Evolutionary conservation across 768 basidiomycete species (phyloP).

Genomic region (Trametes sanguinea): DNA sequence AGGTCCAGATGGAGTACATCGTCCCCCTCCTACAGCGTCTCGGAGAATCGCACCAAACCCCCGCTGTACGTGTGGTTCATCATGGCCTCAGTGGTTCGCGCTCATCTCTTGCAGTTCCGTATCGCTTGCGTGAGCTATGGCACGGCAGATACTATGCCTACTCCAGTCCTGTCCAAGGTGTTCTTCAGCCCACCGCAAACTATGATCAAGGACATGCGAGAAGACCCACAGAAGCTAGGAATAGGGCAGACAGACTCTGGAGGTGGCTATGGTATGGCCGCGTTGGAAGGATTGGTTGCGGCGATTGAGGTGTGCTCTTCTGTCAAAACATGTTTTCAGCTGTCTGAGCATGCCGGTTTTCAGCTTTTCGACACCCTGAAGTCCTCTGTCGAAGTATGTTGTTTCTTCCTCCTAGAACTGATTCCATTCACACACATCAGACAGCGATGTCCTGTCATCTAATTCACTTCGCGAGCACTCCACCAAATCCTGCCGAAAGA

Average conservation of each 20-base stretch:
- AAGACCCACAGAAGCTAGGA: conserved; percentile 51
- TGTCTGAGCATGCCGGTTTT: conserved; percentile 24
- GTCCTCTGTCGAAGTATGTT: conserved; percentile 13
- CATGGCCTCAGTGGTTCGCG: not conserved
- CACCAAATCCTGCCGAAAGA: conserved; percentile 54
- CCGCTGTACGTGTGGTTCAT: conserved; percentile 35
- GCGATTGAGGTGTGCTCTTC: conserved; percentile 34
- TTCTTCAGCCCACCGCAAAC: conserved; percentile 52
- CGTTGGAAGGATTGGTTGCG: conserved; percentile 70
- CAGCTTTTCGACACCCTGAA: conserved; percentile 43
- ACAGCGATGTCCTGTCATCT: conserved; percentile 34
- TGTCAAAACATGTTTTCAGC: not conserved
- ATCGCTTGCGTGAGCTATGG: conserved; percentile 67
- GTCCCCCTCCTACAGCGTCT: conserved; percentile 54
- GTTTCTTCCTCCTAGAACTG: not conserved
- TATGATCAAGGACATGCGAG: conserved; percentile 48
- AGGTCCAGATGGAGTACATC: conserved; percentile 50
- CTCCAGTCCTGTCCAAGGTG: conserved; percentile 55
- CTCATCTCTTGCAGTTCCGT: conserved; percentile 35
- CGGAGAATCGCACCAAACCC: conserved; percentile 40
- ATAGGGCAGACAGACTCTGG: conserved; percentile 56
- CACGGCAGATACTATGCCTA: conserved; percentile 53
- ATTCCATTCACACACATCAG: conserved; percentile 6
- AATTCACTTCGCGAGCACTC: conserved; percentile 60
- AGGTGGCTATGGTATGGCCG: conserved; percentile 54